These are phyloP conservation scores for Vicia villosa DNA, from an alignment of 306 rosid genomes.

Conservation along the genomic window DNA sequence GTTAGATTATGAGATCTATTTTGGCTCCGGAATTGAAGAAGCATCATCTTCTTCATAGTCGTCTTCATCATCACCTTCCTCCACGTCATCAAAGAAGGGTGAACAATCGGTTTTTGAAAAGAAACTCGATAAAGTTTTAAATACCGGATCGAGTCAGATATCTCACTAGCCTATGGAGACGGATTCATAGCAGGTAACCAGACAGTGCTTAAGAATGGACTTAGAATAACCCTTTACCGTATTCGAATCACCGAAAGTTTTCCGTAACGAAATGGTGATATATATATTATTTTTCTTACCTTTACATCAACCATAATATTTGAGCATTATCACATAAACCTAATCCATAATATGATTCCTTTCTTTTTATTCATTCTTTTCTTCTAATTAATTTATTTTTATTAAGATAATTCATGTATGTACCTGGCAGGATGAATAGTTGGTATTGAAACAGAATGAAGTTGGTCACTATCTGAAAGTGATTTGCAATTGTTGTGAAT, in stretches of 20 bases:
- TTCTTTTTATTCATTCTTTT: not conserved
- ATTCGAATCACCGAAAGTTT: conserved; percentile 77
- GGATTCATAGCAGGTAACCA: conserved; percentile 81
- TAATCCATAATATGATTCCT: not conserved
- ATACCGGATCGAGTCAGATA: conserved; percentile 93
- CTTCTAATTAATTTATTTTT: not conserved
- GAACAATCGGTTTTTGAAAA: conserved; percentile 87
- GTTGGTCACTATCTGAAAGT: conserved; percentile 80
- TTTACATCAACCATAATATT: conserved; percentile 28
- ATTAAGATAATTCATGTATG: conserved; percentile 2
- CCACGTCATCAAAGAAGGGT: conserved; percentile 84
- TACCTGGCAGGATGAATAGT: conserved; percentile 98
- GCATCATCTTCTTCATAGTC: conserved; percentile 60
- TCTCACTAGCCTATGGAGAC: conserved; percentile 87
- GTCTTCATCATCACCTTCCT: conserved; percentile 57
- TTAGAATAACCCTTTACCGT: conserved; percentile 87
- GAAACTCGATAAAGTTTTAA: conserved; percentile 79
- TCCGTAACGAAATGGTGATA: conserved; percentile 53
- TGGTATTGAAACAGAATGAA: conserved; percentile 83
- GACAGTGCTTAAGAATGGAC: conserved; percentile 77
- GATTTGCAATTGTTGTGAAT: conserved; percentile 91
- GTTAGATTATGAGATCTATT: conserved; percentile 81
- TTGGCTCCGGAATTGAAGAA: conserved; percentile 49
- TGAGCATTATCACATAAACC: conserved; percentile 31
- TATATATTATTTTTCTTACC: conserved; percentile 10